These are phyloP conservation scores for Pseudonectria foliicola DNA, from an alignment of 2,329 filamentous ascomycete genomes.

Conservation along the genomic window DNA sequence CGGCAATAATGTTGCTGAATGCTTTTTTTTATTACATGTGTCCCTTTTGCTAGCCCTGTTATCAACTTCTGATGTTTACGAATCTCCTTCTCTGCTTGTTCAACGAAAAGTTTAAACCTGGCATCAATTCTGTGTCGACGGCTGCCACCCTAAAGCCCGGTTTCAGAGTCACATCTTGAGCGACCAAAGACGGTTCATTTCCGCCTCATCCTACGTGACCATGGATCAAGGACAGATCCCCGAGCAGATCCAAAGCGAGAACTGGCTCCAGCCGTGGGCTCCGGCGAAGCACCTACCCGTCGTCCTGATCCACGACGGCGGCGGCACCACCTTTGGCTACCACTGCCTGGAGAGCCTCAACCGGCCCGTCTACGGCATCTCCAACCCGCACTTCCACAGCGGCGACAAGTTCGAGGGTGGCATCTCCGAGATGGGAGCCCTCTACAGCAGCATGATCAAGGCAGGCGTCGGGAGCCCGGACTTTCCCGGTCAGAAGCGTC, in stretches of 20 bases:
- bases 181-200: no score
- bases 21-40: no score
- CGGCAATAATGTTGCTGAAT: no score
- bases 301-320: slow-evolving; percentile 54
- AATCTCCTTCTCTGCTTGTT: no score
- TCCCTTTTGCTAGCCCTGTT: no score
- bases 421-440: slow-evolving; percentile 45
- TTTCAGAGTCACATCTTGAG: no score
- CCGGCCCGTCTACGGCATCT: slow-evolving; percentile 46
- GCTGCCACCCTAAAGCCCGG: no score
- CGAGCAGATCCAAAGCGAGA: slow-evolving; percentile 28
- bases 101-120: no score
- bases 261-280: slow-evolving; percentile 19
- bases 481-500: slow-evolving; percentile 22
- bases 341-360: slow-evolving; percentile 43
- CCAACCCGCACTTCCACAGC: slow-evolving; percentile 45
- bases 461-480: slow-evolving; percentile 23
- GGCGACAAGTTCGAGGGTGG: slow-evolving; percentile 43
- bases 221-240: slow-evolving; percentile 22
- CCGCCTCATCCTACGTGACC: background rate
- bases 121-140: no score
- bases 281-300: slow-evolving; percentile 33
- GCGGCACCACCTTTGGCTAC: slow-evolving; percentile 53
- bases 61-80: no score
- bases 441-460: slow-evolving; percentile 42